phyloP scores from a whole-genome alignment of 352 stramenopile species.

The Phytopythium helicoides region DNA sequence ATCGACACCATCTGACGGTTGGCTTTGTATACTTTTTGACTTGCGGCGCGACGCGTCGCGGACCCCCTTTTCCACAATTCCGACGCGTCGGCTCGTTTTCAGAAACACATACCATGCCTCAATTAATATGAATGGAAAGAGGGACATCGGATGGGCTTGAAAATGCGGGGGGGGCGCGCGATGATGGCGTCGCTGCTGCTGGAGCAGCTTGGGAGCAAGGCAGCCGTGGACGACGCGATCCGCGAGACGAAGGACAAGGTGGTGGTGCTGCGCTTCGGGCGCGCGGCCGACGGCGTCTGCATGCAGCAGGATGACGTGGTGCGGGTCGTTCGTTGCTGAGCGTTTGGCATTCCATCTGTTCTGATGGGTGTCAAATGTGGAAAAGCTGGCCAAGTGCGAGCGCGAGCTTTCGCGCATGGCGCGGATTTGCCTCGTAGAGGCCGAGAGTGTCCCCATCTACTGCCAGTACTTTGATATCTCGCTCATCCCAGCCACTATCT shows the following conservation, averaged over 20 bases:
- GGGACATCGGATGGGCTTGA: too few relatives aligned
- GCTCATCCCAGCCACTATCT: slow-evolving; percentile 82
- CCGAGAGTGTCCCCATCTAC: slow-evolving; percentile 72
- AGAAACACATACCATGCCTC: too few relatives aligned
- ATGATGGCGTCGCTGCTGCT: slow-evolving; percentile 73
- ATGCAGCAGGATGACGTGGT: slow-evolving; percentile 87
- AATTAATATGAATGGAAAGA: too few relatives aligned
- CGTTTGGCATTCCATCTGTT: neutral
- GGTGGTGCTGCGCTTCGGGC: slow-evolving; percentile 78
- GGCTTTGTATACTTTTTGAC: too few relatives aligned
- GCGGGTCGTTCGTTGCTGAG: slow-evolving; percentile 5
- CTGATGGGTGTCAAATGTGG: neutral
- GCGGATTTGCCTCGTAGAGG: slow-evolving; percentile 68
- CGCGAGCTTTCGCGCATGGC: slow-evolving; percentile 80
- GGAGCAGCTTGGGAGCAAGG: slow-evolving; percentile 58
- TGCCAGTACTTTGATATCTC: slow-evolving; percentile 89
- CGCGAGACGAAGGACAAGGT: slow-evolving; percentile 78
- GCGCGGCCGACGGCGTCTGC: slow-evolving; percentile 59
- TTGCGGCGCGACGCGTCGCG: too few relatives aligned
- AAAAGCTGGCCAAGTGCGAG: slow-evolving; percentile 72
- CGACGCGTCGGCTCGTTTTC: too few relatives aligned
- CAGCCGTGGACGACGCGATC: slow-evolving; percentile 74
- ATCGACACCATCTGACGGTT: too few relatives aligned
- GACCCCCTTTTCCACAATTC: too few relatives aligned
- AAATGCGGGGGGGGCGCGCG: too few relatives aligned